A percentile compares a stretch with the other conserved stretches of the same genome.
Conservation (phyloP, 2,329 filamentous ascomycete genomes). For the Colletotrichum incanum region DNA sequence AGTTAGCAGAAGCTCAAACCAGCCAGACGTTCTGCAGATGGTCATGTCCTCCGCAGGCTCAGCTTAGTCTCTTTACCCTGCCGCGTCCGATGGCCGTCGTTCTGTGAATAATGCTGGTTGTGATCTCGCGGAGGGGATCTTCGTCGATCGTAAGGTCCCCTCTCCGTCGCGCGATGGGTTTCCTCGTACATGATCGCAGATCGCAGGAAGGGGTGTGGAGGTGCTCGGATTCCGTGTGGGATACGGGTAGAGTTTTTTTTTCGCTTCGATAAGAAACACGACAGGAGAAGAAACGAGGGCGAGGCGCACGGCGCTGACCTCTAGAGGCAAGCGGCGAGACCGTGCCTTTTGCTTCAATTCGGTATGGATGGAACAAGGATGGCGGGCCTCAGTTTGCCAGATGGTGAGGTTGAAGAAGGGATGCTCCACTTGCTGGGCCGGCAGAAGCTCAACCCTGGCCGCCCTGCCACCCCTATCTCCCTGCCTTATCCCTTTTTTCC, state of each 20-base stretch:
- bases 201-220: conserved; percentile 24
- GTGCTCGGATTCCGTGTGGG: conserved; percentile 12
- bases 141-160: conserved; percentile 43
- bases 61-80: conserved; percentile 61
- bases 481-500: conserved; percentile 16
- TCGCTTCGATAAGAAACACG: conserved; percentile 23
- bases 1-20: conserved; percentile 61
- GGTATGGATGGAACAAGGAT: conserved; percentile 25
- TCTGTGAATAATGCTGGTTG: conserved; percentile 46
- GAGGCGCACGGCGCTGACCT: conserved; percentile 25
- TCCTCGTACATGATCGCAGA: conserved; percentile 40
- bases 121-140: conserved; percentile 43
- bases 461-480: background rate
- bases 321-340: conserved; percentile 32
- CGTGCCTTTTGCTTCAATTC: conserved; percentile 29
- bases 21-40: conserved; percentile 44
- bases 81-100: conserved; percentile 63
- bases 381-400: conserved; percentile 7
- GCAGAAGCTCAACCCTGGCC: conserved; percentile 29
- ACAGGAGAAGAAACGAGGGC: conserved; percentile 6
- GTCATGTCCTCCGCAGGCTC: conserved; percentile 44
- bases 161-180: conserved; percentile 33
- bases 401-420: conserved; percentile 26
- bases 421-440: conserved; percentile 27
- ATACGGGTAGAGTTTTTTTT: conserved; percentile 13